Conservation (phyloP, 2,329 filamentous ascomycete genomes). For the Raffaelea deltoideospora region DNA sequence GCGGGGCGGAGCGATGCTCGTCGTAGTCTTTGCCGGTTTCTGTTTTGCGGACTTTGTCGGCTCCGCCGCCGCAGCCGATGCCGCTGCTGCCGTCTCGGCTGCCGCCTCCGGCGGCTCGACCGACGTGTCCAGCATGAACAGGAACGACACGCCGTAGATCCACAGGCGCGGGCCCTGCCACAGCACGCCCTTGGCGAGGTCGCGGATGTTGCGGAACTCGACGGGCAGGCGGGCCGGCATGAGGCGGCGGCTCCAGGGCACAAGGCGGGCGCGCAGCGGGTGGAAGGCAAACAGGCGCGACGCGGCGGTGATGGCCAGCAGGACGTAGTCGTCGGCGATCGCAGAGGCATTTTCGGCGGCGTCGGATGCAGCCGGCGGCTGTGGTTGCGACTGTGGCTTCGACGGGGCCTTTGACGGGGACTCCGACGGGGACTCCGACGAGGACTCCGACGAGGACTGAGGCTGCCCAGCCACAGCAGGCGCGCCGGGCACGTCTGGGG, state of each 20-base stretch:
- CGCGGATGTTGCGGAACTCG: slow-evolving; percentile 58
- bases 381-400: no score
- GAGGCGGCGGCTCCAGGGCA: slow-evolving; percentile 76
- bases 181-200: slow-evolving; percentile 67
- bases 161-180: slow-evolving; percentile 73
- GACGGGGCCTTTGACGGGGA: no score
- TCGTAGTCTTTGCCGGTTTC: no score
- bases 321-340: slow-evolving; percentile 37
- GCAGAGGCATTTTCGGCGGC: no score
- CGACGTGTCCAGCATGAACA: slow-evolving; percentile 83
- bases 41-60: slow-evolving; percentile 10
- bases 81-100: not conserved
- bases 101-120: slow-evolving; percentile 30
- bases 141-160: slow-evolving; percentile 73
- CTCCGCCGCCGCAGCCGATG: not conserved
- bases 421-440: slow-evolving; percentile 9
- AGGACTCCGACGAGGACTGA: slow-evolving; percentile 1
- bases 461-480: slow-evolving; percentile 1
- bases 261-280: slow-evolving; percentile 59
- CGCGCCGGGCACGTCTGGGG: slow-evolving; percentile 27
- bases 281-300: slow-evolving; percentile 65
- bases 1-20: no score
- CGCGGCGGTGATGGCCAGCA: slow-evolving; percentile 38
- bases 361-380: no score
- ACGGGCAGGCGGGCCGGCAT: slow-evolving; percentile 58